Percentiles rank a stretch among this genome's conserved stretches.
phyloP scores from a whole-genome alignment of 306 rosid genomes.

The Sesbania bispinosa region DNA sequence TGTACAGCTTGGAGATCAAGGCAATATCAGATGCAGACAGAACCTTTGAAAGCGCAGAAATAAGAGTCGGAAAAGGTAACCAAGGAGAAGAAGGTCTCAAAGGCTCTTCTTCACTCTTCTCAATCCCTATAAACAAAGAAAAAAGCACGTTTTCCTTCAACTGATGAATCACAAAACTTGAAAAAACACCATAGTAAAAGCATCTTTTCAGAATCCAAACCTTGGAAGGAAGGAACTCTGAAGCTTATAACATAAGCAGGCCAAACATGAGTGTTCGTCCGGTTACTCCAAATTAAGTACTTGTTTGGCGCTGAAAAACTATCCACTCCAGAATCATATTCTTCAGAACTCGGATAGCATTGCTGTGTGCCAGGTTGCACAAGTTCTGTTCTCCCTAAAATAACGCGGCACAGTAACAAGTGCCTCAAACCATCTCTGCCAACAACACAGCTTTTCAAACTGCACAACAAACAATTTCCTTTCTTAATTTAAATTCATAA shows the following conservation, averaged over 20 bases:
- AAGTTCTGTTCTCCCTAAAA: slow-evolving; percentile 67
- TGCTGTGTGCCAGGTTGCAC: slow-evolving; percentile 52
- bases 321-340: slow-evolving; percentile 76
- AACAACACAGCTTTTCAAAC: slow-evolving; percentile 43
- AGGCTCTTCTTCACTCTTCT: slow-evolving; percentile 37
- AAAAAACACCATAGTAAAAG: neutral
- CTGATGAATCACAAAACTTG: neutral
- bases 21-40: slow-evolving; percentile 42
- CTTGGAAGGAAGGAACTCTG: slow-evolving; percentile 46
- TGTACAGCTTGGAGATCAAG: slow-evolving; percentile 50
- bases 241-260: slow-evolving; percentile 77
- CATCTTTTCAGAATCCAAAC: slow-evolving; percentile 19
- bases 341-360: slow-evolving; percentile 57
- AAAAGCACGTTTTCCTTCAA: neutral
- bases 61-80: slow-evolving; percentile 75
- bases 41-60: slow-evolving; percentile 63
- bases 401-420: slow-evolving; percentile 69
- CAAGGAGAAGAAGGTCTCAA: slow-evolving; percentile 76
- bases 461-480: neutral
- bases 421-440: slow-evolving; percentile 67
- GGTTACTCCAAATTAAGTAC: slow-evolving; percentile 65
- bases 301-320: slow-evolving; percentile 45
- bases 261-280: slow-evolving; percentile 76
- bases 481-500: neutral
- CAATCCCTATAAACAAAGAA: slow-evolving; percentile 35